Conservation (phyloP, 306 rosid genomes). For the Citrullus colocynthis region DNA sequence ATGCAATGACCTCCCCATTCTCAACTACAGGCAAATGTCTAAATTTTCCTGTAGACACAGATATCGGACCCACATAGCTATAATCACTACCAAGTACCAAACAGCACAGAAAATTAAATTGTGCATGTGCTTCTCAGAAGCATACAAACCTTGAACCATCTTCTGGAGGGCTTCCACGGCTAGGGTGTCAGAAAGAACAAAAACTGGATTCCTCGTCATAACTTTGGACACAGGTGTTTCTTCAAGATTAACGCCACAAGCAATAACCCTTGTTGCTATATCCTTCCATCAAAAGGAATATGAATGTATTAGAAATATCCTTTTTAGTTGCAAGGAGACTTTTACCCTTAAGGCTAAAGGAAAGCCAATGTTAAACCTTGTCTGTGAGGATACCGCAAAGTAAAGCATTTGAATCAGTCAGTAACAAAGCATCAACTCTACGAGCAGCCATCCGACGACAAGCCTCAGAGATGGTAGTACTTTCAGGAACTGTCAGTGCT, state of each 20-base stretch:
- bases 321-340: background rate
- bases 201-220: constrained; percentile 85
- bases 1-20: constrained; percentile 90
- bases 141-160: constrained; percentile 90
- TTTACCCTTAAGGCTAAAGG: background rate
- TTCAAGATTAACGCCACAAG: constrained; percentile 59
- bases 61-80: constrained; percentile 12
- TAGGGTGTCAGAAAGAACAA: constrained; percentile 87
- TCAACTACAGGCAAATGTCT: constrained; percentile 97
- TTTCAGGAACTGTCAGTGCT: constrained; percentile 89
- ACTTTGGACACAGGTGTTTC: constrained; percentile 81
- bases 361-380: constrained; percentile 39
- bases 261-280: constrained; percentile 75
- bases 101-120: background rate
- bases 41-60: constrained; percentile 59
- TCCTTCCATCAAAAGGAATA: constrained; percentile 41
- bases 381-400: constrained; percentile 98
- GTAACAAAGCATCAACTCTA: constrained; percentile 74
- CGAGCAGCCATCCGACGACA: constrained; percentile 90
- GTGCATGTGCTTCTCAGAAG: background rate
- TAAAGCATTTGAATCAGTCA: constrained; percentile 86
- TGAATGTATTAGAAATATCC: background rate
- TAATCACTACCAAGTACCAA: background rate
- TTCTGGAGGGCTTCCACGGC: constrained; percentile 99
- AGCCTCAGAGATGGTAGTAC: constrained; percentile 64